A percentile compares a stretch with the other conserved stretches of the same genome.
Evolutionary conservation across 1,139 yeast species (phyloP).

Genomic region (Sugiyamaella grinbergsii): DNA sequence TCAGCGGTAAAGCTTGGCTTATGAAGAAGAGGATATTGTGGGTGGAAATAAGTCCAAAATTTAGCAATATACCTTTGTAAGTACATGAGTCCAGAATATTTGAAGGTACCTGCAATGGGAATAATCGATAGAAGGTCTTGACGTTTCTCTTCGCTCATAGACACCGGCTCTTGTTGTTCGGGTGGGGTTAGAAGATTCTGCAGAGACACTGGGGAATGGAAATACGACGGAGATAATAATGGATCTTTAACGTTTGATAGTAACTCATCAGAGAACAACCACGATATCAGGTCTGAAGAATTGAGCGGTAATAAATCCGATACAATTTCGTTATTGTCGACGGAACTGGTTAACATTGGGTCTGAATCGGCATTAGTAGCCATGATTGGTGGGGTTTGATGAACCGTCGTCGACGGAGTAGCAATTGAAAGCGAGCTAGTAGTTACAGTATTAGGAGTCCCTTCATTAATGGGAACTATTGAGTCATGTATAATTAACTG

Average conservation of each 20-base stretch:
- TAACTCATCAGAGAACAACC: slow-evolving; percentile 44
- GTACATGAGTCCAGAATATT: slow-evolving; percentile 35
- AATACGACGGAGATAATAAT: slow-evolving; percentile 36
- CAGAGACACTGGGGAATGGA: slow-evolving; percentile 45
- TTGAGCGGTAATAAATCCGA: slow-evolving; percentile 15
- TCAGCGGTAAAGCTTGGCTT: slow-evolving; percentile 63
- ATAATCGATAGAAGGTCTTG: slow-evolving; percentile 41
- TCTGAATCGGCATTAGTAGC: neutral
- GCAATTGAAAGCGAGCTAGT: neutral
- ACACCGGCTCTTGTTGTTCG: slow-evolving; percentile 36
- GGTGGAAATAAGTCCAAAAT: slow-evolving; percentile 63
- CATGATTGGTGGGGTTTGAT: neutral
- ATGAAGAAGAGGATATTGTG: slow-evolving; percentile 63
- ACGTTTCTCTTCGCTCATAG: slow-evolving; percentile 38
- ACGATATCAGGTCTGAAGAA: slow-evolving; percentile 39
- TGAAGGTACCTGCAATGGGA: slow-evolving; percentile 37
- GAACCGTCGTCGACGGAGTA: neutral
- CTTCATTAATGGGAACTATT: slow-evolving; percentile 5
- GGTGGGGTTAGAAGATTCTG: slow-evolving; percentile 45
- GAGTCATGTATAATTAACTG: slow-evolving; percentile 6
- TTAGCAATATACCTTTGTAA: slow-evolving; percentile 27
- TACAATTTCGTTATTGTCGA: slow-evolving; percentile 9
- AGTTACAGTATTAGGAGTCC: neutral
- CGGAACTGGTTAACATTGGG: slow-evolving; percentile 4
- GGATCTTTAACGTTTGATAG: slow-evolving; percentile 39